Evolutionary conservation across 2,329 filamentous ascomycete genomes (phyloP).

Genomic region (Cordyceps pruinosa): DNA sequence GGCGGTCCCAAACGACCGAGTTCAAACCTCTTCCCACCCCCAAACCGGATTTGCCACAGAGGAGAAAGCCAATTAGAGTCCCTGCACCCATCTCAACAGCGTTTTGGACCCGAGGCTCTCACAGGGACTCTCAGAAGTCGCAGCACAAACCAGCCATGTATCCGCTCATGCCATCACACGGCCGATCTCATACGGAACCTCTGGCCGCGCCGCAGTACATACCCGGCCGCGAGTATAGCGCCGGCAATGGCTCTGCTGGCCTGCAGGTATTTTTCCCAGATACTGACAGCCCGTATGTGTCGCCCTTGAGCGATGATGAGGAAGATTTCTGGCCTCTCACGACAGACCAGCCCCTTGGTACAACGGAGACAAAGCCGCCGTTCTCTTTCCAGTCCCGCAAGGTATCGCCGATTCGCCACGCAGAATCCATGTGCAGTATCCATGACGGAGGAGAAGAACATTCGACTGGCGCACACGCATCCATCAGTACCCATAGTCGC

Average conservation of each 20-base stretch:
- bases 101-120: neutral
- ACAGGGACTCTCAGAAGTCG: neutral
- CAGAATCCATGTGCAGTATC: neutral
- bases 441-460: neutral
- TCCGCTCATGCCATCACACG: neutral
- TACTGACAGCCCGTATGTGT: neutral
- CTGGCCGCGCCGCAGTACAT: neutral
- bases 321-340: neutral
- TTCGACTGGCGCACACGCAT: neutral
- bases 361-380: neutral
- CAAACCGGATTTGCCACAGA: neutral
- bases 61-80: neutral
- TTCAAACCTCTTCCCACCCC: slow-evolving; percentile 5
- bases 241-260: neutral
- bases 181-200: neutral
- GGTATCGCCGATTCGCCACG: neutral
- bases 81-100: neutral
- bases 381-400: neutral
- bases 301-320: slow-evolving; percentile 6
- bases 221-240: neutral
- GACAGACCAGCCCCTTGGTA: neutral
- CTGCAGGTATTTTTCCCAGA: neutral
- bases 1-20: neutral
- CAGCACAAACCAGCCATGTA: neutral
- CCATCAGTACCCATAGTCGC: neutral